These are phyloP conservation scores for Lipomyces starkeyi DNA, from an alignment of 805 yeast genomes.

Conservation along the genomic window DNA sequence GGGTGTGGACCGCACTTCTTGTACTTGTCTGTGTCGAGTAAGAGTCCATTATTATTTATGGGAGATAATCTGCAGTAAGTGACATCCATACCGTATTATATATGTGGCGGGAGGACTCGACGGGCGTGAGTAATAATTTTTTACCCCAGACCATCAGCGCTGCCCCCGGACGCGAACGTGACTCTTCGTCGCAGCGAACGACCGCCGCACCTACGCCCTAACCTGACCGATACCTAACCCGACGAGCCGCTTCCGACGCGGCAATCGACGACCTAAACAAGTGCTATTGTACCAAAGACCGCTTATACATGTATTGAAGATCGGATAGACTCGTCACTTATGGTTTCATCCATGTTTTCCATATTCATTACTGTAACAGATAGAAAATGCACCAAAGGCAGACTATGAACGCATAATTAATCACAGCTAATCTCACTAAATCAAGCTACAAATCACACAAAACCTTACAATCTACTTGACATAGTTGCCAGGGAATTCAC, in stretches of 20 bases:
- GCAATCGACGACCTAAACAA: neutral
- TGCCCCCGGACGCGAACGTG: neutral
- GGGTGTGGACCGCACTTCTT: neutral
- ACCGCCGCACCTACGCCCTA: neutral
- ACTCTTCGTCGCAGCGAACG: neutral
- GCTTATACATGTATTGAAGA: neutral
- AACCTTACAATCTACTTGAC: constrained; percentile 40
- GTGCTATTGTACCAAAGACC: neutral
- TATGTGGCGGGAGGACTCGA: neutral
- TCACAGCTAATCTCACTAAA: neutral
- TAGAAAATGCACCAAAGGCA: neutral
- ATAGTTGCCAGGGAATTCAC: constrained; percentile 57
- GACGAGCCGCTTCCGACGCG: neutral
- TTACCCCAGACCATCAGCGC: neutral
- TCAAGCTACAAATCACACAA: neutral
- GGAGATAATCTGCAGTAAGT: neutral
- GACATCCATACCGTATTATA: too few relatives aligned
- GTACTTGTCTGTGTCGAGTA: neutral
- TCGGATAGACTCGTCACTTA: neutral
- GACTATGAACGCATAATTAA: neutral
- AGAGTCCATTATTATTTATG: neutral
- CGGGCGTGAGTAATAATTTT: neutral
- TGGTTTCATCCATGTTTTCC: neutral
- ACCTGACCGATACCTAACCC: neutral
- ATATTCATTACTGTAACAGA: neutral